These are phyloP conservation scores for button mushroom (Agaricus bisporus) DNA, from an alignment of 768 basidiomycete genomes.

Conservation along the genomic window DNA sequence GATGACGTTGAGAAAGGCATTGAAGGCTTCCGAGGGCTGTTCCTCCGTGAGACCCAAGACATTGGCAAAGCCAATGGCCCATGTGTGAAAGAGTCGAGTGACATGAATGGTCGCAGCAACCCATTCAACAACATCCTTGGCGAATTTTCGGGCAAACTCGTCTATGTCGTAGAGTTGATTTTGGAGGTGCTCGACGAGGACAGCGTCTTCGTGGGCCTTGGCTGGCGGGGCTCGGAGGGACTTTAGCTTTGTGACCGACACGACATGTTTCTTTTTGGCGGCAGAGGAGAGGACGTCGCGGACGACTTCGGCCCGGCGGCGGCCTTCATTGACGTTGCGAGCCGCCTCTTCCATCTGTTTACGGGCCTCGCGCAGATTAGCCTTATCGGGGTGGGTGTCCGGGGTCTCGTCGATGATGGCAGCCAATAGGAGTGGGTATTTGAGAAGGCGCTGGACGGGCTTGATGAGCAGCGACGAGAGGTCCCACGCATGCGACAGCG, in stretches of 20 bases:
- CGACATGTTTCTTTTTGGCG: slow-evolving; percentile 31
- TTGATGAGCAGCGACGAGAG: slow-evolving; percentile 93
- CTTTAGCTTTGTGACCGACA: slow-evolving; percentile 58
- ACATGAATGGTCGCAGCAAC: slow-evolving; percentile 42
- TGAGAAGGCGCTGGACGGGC: slow-evolving; percentile 92
- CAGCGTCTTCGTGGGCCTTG: slow-evolving; percentile 27
- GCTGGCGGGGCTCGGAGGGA: slow-evolving; percentile 24
- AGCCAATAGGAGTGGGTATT: slow-evolving; percentile 82
- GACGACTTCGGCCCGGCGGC: slow-evolving; percentile 72
- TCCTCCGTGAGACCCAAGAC: slow-evolving; percentile 57
- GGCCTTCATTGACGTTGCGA: slow-evolving; percentile 70
- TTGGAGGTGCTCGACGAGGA: slow-evolving; percentile 49
- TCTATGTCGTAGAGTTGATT: slow-evolving; percentile 52
- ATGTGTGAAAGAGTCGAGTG: slow-evolving; percentile 45
- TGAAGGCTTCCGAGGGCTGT: slow-evolving; percentile 54
- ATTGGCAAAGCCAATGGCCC: slow-evolving; percentile 61
- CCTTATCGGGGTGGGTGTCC: slow-evolving; percentile 60
- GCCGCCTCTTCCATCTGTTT: slow-evolving; percentile 67
- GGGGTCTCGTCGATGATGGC: slow-evolving; percentile 75
- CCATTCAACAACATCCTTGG: slow-evolving; percentile 62
- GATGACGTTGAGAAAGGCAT: slow-evolving; percentile 62
- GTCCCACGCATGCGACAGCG: slow-evolving; percentile 86
- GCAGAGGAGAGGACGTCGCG: slow-evolving; percentile 53
- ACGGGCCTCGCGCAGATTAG: slow-evolving; percentile 46
- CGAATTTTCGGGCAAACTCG: slow-evolving; percentile 53